A percentile compares a stretch with the other conserved stretches of the same genome.
Evolutionary conservation across 2,329 filamentous ascomycete genomes (phyloP).

Genomic region (Diatrype stigma): DNA sequence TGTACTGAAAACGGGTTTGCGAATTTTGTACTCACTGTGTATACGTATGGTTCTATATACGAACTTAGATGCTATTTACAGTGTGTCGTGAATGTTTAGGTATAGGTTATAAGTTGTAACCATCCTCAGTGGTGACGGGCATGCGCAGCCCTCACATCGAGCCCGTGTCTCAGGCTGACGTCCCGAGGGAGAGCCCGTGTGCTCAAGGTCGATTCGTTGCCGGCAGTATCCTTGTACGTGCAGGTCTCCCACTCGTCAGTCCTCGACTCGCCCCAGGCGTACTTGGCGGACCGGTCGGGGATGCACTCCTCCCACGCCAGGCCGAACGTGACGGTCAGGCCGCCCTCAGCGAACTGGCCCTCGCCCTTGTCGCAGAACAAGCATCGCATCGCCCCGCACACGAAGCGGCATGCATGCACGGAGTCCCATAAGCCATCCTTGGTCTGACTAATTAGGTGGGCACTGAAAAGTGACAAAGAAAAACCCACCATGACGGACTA

Average conservation of each 20-base stretch:
- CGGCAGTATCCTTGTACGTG: conserved; percentile 3
- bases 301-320: conserved; percentile 13
- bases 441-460: conserved; percentile 3
- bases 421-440: no score
- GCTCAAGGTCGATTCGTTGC: conserved; percentile 5
- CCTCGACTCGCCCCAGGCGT: conserved; percentile 11
- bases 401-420: no score
- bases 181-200: background rate
- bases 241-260: conserved; percentile 14
- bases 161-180: background rate
- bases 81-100: no score
- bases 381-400: no score
- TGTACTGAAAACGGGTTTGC: no score
- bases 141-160: background rate
- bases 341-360: conserved; percentile 9
- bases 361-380: conserved; percentile 8
- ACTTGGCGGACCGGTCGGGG: conserved; percentile 8
- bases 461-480: conserved; percentile 10
- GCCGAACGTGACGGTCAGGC: conserved; percentile 11
- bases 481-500: conserved; percentile 15
- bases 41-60: no score
- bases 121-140: background rate
- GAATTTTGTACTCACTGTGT: no score
- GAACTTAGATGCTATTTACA: no score
- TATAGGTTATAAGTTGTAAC: no score